phyloP scores from a whole-genome alignment of 441 rosid species.

The Rhodomyrtus psidioides region DNA sequence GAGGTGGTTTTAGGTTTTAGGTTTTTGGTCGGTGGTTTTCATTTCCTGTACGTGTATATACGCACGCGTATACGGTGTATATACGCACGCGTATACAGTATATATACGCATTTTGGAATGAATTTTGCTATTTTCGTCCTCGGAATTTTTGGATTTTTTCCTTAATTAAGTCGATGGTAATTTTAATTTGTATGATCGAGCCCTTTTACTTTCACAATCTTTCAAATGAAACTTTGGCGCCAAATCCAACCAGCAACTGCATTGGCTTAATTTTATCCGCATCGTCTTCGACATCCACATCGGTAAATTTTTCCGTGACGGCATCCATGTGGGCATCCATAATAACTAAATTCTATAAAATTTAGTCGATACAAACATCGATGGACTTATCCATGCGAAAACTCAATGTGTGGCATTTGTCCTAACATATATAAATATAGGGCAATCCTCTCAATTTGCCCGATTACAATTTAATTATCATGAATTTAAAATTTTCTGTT shows the following conservation, averaged over 20 bases:
- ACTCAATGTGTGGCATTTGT: background rate
- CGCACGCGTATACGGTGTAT: background rate
- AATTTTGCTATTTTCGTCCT: background rate
- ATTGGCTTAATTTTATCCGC: rapidly evolving
- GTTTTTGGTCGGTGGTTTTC: background rate
- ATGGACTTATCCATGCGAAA: background rate
- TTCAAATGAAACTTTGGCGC: no score
- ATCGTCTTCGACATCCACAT: rapidly evolving
- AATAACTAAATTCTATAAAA: background rate
- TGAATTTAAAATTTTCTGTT: background rate
- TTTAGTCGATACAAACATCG: background rate
- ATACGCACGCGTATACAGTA: no score
- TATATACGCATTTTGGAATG: background rate
- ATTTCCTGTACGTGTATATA: background rate
- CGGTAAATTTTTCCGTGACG: rapidly evolving
- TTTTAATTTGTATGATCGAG: no score
- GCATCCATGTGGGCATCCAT: background rate
- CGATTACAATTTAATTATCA: background rate
- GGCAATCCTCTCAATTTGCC: background rate
- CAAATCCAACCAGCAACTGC: background rate
- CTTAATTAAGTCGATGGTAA: background rate
- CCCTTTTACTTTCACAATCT: no score
- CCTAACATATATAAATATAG: background rate
- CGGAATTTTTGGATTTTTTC: background rate
- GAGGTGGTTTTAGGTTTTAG: background rate